Evolutionary conservation across 345 rosid species (phyloP), one percentile per base, ranked within the genome.

Genomic region (Pugionium cornutum): DNA sequence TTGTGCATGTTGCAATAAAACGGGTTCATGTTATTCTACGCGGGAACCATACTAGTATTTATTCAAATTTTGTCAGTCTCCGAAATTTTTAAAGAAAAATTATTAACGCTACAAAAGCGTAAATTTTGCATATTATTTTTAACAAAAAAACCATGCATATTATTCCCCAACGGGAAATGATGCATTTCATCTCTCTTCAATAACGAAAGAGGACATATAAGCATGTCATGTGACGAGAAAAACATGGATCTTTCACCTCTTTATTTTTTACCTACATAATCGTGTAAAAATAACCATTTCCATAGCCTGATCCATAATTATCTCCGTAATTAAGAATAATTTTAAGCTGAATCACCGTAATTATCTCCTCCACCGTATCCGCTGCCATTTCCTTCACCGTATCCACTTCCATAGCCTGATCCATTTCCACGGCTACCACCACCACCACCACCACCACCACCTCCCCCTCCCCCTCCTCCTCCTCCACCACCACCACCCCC

Each of bases 311-410:
- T 3, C 18, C 18, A 18, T 18, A 2, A 1, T 37, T 7, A 37
- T 37, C 6, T 37, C 41, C 6, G 40, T 37, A 5, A 6, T 3
- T 6, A 37, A 37, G 5, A 37, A 37, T 37, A 37, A 37, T 0
- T 37, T 37, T 7, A 37, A 7, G 6, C 6, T 6, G 41, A 37
- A 7, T 37, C 41, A 6, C 41, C 41, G 41, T 37, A 37, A 6
- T 37, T 37, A 37, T 5, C 41, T 37, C 8, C 41, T 6, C 41
- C 41, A 40, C 68, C 77, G 53, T 73, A 67, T 36, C 77, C 77
- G 4, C 71, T 64, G 10, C 77, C 77, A 61, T 74, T 61, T 4
- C 73, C 77, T 62, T 74, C 77, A 39, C 77, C 77, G 57, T 61
- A 67, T 6, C 74, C 73, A 57, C 62, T 66, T 51, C 76, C 76